Evolutionary conservation across 179 eudicot species (phyloP), one percentile per base, ranked within the genome.

Genomic region (Vitellaria paradoxa): DNA sequence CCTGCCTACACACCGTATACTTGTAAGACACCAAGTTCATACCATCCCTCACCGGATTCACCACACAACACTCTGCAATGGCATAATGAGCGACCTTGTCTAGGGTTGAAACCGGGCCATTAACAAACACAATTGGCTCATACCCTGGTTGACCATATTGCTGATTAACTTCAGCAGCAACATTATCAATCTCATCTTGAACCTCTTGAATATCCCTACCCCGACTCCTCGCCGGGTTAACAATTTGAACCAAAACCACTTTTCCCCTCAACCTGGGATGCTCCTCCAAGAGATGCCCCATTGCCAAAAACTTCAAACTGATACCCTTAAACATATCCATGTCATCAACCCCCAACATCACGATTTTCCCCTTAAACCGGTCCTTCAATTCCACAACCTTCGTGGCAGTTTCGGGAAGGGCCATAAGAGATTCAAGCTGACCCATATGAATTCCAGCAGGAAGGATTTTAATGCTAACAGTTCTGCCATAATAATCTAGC

Each of bases 391-490:
- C 89, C 73, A 49, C 52, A 40, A 86, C 81, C 76, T 86, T 88
- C 6, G 75, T 70, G 2, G 84, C 87, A 4, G 91, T 89, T 1
- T 82, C 91, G 3, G 86, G 88, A 26, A 86, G 65, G 10, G 88
- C 79, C 85, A 87, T 81, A 50, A 86, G 53, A 2, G 91, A 80
- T 65, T 86, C 77, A 61, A 94, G 82, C 85, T 89, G 94, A 63
- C 91, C 97, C 97, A 93, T 90, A 65, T 95, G 93, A 70, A 95
- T 84, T 42, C 98, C 98, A 73, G 86, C 92, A 0, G 97, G 98
- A 10, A 91, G 78, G 66, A 93, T 93, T 81, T 94, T 94, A 10
- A 94, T 86, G 63, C 89, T 88, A 7, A 94, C 94, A 6, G 94
- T 92, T 46, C 97, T 79, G 24, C 98, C 98, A 78, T 85, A 90